phyloP scores from a whole-genome alignment of 495 filamentous ascomycete species.

The Emericellopsis terricola region DNA sequence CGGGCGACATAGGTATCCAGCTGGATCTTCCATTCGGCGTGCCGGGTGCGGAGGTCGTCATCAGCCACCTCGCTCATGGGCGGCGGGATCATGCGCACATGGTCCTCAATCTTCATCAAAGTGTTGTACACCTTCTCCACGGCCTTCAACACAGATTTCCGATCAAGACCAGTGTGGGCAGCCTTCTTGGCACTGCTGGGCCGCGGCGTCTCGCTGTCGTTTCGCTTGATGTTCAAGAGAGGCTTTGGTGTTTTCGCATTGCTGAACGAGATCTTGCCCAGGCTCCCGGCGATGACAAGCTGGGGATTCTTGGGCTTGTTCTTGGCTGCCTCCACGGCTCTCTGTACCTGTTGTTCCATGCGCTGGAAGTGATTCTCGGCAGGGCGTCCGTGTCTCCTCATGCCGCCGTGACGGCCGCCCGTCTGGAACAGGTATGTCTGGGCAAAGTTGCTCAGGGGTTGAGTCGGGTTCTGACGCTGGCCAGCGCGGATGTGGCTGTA shows the following conservation, averaged over 20 bases:
- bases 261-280: conserved; percentile 97
- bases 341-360: conserved; percentile 97
- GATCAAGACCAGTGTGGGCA: conserved; percentile 39
- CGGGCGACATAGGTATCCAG: conserved; percentile 56
- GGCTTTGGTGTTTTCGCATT: conserved; percentile 94
- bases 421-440: conserved; percentile 96
- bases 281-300: conserved; percentile 91
- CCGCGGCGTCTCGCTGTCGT: conserved; percentile 19
- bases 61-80: conserved; percentile 40
- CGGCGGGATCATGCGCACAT: conserved; percentile 75
- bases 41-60: conserved; percentile 41
- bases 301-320: conserved; percentile 94
- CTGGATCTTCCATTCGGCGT: conserved; percentile 53
- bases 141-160: conserved; percentile 63
- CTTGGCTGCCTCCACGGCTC: conserved; percentile 93
- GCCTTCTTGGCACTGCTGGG: conserved; percentile 27
- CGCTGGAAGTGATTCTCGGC: conserved; percentile 93
- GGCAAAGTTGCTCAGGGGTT: conserved; percentile 87
- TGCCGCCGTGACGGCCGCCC: conserved; percentile 54
- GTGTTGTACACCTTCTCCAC: conserved; percentile 76
- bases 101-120: conserved; percentile 85
- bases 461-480: conserved; percentile 68
- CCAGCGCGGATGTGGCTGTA: conserved; percentile 83
- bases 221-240: conserved; percentile 83
- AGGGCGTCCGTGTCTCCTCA: conserved; percentile 54